These are phyloP conservation scores for Debaryomyces prosopidis DNA, from an alignment of 805 yeast genomes.

Conservation along the genomic window DNA sequence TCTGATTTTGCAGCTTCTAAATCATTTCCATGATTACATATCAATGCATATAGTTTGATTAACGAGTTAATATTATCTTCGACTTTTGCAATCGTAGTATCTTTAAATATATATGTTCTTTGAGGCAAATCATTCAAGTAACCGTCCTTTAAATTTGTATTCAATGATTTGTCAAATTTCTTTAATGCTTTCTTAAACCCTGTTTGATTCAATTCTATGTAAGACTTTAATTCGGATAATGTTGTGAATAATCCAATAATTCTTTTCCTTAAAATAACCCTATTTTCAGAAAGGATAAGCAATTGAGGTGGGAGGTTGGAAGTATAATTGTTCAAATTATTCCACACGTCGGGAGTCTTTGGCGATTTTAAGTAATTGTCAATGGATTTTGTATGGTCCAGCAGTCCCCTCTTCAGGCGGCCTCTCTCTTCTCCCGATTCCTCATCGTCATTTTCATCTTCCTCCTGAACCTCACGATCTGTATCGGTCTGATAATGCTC, in stretches of 20 bases:
- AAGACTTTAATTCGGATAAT: slow-evolving; percentile 50
- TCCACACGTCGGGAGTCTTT: slow-evolving; percentile 34
- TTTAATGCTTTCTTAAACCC: slow-evolving; percentile 55
- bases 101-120: slow-evolving; percentile 40
- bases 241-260: slow-evolving; percentile 46
- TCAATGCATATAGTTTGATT: slow-evolving; percentile 36
- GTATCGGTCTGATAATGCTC: slow-evolving; percentile 19
- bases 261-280: slow-evolving; percentile 47
- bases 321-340: slow-evolving; percentile 19
- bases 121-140: slow-evolving; percentile 48
- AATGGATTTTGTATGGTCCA: slow-evolving; percentile 22
- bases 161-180: slow-evolving; percentile 53
- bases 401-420: background rate
- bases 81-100: slow-evolving; percentile 27
- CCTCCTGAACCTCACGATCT: slow-evolving; percentile 33
- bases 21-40: slow-evolving; percentile 39
- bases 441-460: slow-evolving; percentile 33
- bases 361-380: slow-evolving; percentile 40
- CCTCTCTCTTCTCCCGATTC: slow-evolving; percentile 24
- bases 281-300: slow-evolving; percentile 47
- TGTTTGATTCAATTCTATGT: slow-evolving; percentile 50
- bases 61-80: slow-evolving; percentile 34
- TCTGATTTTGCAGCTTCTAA: slow-evolving; percentile 51
- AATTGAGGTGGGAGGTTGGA: slow-evolving; percentile 33
- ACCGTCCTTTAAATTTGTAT: slow-evolving; percentile 41